A percentile compares a stretch with the other conserved stretches of the same genome.
phyloP scores from a whole-genome alignment of 2,329 filamentous ascomycete genomes.

The Penicillium sp. region DNA sequence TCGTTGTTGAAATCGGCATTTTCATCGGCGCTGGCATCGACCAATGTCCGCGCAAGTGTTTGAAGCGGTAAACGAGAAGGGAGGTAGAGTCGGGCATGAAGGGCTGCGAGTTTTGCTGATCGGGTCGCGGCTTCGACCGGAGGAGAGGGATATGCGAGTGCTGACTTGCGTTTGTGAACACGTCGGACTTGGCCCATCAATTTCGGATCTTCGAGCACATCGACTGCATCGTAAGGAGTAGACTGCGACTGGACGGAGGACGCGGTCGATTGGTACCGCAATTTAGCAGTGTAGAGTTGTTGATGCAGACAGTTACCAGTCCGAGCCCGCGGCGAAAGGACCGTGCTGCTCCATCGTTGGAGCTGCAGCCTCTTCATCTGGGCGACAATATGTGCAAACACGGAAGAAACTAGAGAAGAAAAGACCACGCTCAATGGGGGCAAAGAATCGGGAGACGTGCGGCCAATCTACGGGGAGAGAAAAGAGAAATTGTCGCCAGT shows the following conservation, averaged over 20 bases:
- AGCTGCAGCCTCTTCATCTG: constrained; percentile 53
- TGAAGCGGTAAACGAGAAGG: constrained; percentile 78
- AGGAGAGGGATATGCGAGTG: constrained; percentile 65
- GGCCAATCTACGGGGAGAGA: constrained; percentile 30
- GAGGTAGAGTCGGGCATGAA: constrained; percentile 84
- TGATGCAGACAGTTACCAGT: constrained; percentile 39
- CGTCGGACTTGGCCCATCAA: constrained; percentile 22
- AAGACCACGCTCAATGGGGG: constrained; percentile 15
- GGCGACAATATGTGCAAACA: constrained; percentile 21
- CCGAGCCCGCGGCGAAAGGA: constrained; percentile 48
- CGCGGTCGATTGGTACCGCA: constrained; percentile 44
- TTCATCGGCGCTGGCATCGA: constrained; percentile 80
- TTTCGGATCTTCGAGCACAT: constrained; percentile 27
- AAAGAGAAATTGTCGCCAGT: constrained; percentile 40
- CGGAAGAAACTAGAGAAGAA: constrained; percentile 12
- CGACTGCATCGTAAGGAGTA: constrained; percentile 24
- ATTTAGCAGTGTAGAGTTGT: constrained; percentile 31
- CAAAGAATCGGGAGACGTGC: constrained; percentile 18
- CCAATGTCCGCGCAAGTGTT: constrained; percentile 79
- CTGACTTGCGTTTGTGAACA: constrained; percentile 29
- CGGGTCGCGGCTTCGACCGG: constrained; percentile 62
- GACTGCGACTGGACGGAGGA: constrained; percentile 23
- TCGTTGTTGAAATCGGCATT: constrained; percentile 84
- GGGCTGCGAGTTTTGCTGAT: constrained; percentile 86
- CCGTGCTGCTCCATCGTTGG: constrained; percentile 52